Percentiles rank a stretch among this genome's conserved stretches.
phyloP scores from a whole-genome alignment of 345 rosid species.

The Ceriops decandra region DNA sequence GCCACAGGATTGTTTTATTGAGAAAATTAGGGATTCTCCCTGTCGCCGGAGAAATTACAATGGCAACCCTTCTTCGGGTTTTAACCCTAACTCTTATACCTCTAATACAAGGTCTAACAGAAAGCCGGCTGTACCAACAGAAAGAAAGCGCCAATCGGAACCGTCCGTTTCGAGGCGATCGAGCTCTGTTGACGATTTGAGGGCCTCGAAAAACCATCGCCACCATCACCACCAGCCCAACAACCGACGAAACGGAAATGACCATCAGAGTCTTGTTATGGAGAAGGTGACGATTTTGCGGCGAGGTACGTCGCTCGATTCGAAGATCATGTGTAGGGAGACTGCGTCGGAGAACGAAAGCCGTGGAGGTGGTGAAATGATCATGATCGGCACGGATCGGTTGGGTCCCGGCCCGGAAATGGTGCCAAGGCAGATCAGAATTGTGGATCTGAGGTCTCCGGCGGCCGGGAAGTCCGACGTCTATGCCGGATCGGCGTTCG shows the following conservation, averaged over 20 bases:
- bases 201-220: constrained; percentile 15
- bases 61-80: neutral
- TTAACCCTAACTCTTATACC: neutral
- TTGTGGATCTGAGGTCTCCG: constrained; percentile 28
- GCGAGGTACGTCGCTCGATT: constrained; percentile 55
- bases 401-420: constrained; percentile 28
- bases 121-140: constrained; percentile 38
- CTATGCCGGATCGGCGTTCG: constrained; percentile 57
- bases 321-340: constrained; percentile 29
- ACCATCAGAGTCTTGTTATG: constrained; percentile 14
- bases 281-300: constrained; percentile 50
- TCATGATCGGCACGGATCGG: constrained; percentile 24
- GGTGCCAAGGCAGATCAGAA: constrained; percentile 27
- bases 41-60: constrained; percentile 43
- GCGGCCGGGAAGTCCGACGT: constrained; percentile 26
- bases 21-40: constrained; percentile 45
- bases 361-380: constrained; percentile 2
- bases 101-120: constrained; percentile 30
- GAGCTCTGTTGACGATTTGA: constrained; percentile 37
- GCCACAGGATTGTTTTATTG: constrained; percentile 63
- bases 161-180: constrained; percentile 33
- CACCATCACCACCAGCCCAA: neutral
- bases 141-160: constrained; percentile 39
- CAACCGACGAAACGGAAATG: neutral
- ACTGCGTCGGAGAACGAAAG: neutral